Evolutionary conservation across 257 asterid genomes (phyloP), one percentile per base, ranked within the genome.

Genomic region (Solanum pimpinellifolium): DNA sequence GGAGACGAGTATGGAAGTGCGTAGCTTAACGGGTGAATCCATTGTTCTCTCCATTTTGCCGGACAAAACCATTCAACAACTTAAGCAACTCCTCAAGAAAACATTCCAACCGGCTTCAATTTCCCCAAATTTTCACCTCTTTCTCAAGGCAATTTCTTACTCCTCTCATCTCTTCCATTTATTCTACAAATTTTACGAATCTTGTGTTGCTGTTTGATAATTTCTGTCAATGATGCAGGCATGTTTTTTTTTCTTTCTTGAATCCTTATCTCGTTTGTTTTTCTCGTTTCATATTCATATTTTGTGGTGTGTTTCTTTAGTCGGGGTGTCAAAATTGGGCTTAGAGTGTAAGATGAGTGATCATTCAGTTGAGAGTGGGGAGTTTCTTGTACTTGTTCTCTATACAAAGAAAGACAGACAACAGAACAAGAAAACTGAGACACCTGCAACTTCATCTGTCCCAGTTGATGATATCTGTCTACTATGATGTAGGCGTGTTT

Each of bases 271-370:
- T 56, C 65, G n/a, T 56, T 56, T 56, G n/a, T 56, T 56, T 1
- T 56, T 56, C n/a, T 52, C 0, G 3, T 47, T 46, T 27, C 25
- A 29, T 81, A 52, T 81, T 47, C 11, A 81, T 81, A 15, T 3
- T 23, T 47, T 77, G 83, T 11, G 68, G 29, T 9, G 5, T 81
- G 39, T 29, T 85, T 70, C 86, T 70, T 39, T 11, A 75, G 72
- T 14, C 94, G 94, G 99, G 99, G 99, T 86, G 91, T 84, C 88
- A 97, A 97, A 97, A 90, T 86, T 97, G 94, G 85, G 87, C 69
- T 83, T 94, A 91, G 91, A 90, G 91, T 90, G 90, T 62, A 89
- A 89, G 91, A 90, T 97, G 27, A 90, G 92, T 88, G 91, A 91
- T 60, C 90, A 87, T 83, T 59, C 82, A 69, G 83, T 92, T 84